These are phyloP conservation scores for Persicaria maculosa DNA, from an alignment of 148 eudicot genomes.

Conservation along the genomic window DNA sequence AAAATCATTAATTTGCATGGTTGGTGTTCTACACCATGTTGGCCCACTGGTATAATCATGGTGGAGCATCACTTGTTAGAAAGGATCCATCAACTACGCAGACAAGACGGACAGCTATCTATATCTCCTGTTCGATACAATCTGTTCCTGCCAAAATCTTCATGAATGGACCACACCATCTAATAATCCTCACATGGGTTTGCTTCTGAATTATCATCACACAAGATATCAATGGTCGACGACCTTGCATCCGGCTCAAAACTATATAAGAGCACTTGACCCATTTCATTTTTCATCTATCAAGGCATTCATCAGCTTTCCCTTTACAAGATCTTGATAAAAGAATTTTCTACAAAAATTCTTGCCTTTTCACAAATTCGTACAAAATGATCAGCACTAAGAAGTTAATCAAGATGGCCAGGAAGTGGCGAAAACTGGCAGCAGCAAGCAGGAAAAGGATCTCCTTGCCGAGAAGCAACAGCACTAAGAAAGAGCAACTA, in stretches of 20 bases:
- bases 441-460: slow-evolving; percentile 13
- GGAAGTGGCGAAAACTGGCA: background rate
- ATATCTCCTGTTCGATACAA: too few species aligned
- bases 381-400: too few species aligned
- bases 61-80: background rate
- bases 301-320: too few species aligned
- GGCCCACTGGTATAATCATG: background rate
- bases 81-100: background rate
- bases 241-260: background rate
- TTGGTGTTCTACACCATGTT: background rate
- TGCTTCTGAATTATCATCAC: background rate
- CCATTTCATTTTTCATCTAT: too few species aligned
- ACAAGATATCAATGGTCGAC: background rate
- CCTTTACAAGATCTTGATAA: too few species aligned
- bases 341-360: too few species aligned
- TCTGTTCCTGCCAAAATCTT: background rate
- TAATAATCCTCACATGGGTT: background rate
- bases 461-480: background rate
- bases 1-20: background rate
- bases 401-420: too few species aligned
- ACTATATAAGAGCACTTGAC: background rate
- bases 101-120: too few species aligned
- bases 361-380: too few species aligned
- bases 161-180: background rate
- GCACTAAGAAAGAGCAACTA: background rate